Percentiles rank a stretch among this genome's conserved stretches.
Evolutionary conservation across 106 monocot genomes (phyloP).

Genomic region (Dendrobium nobile): DNA sequence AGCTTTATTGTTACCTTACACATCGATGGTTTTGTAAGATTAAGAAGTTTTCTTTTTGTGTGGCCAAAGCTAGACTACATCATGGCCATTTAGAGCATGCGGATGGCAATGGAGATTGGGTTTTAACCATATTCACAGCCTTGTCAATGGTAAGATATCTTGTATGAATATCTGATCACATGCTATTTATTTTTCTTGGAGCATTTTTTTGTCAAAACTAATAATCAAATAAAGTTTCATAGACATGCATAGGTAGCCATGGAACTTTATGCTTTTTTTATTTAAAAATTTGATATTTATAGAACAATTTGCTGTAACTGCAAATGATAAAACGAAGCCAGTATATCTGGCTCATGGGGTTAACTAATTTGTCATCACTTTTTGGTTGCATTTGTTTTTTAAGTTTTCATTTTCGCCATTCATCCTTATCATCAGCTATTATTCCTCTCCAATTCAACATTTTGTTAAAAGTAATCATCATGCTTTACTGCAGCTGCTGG

Average conservation of each 20-base stretch:
- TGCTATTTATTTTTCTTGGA: neutral
- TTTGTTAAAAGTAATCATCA: neutral
- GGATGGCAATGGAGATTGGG: conserved; percentile 99
- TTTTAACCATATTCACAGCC: conserved; percentile 91
- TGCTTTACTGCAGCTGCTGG: conserved; percentile 68
- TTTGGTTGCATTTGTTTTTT: neutral
- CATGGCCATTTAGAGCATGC: conserved; percentile 86
- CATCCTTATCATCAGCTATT: neutral
- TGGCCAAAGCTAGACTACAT: conserved; percentile 61
- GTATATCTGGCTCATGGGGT: neutral
- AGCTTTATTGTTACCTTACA: neutral
- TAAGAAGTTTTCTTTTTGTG: conserved; percentile 3
- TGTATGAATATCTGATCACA: neutral
- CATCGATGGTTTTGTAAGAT: neutral
- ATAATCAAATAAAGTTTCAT: neutral
- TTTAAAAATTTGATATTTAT: neutral
- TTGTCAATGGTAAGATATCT: conserved; percentile 61
- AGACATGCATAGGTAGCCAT: neutral
- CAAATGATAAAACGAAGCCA: neutral
- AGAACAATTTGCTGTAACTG: neutral
- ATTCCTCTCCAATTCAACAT: neutral
- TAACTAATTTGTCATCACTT: neutral
- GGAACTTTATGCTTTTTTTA: neutral
- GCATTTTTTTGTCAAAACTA: neutral
- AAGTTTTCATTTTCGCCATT: neutral